phyloP scores from a whole-genome alignment of 768 basidiomycete species.

The Amanita brunnescens region DNA sequence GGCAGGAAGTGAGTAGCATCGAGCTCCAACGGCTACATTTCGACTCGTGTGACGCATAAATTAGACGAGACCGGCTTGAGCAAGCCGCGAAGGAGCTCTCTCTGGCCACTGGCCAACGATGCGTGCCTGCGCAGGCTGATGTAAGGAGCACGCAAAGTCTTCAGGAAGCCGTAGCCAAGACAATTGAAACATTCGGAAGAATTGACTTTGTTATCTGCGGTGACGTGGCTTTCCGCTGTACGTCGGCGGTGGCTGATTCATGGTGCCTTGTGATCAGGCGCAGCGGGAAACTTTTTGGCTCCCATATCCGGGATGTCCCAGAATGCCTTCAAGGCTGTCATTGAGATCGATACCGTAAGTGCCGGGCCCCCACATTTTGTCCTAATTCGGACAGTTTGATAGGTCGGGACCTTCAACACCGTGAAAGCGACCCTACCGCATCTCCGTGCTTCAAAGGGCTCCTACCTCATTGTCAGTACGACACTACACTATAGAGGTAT shows the following conservation, averaged over 20 bases:
- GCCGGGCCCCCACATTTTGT: not conserved
- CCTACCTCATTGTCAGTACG: constrained; percentile 86
- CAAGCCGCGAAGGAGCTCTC: constrained; percentile 66
- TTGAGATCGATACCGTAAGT: constrained; percentile 86
- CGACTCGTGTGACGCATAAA: no score
- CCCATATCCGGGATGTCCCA: constrained; percentile 78
- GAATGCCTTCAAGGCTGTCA: constrained; percentile 86
- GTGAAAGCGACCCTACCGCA: constrained; percentile 84
- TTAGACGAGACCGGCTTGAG: constrained; percentile 62
- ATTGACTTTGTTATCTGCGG: constrained; percentile 97
- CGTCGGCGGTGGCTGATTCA: not conserved
- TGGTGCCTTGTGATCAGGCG: constrained; percentile 39
- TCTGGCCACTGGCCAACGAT: constrained; percentile 56
- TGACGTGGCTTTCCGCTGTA: constrained; percentile 22
- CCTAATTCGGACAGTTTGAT: constrained; percentile 5
- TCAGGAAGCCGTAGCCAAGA: constrained; percentile 63
- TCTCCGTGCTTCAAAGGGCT: constrained; percentile 61
- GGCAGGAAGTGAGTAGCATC: constrained; percentile 66
- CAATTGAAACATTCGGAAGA: constrained; percentile 68
- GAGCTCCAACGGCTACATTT: constrained; percentile 2
- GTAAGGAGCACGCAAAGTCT: constrained; percentile 73
- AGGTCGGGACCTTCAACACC: constrained; percentile 92
- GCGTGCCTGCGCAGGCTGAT: constrained; percentile 71
- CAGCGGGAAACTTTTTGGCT: constrained; percentile 93
- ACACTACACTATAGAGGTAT: constrained; percentile 79